phyloP scores from a whole-genome alignment of 768 basidiomycete genomes.

The Clitopilus passeckerianus region DNA sequence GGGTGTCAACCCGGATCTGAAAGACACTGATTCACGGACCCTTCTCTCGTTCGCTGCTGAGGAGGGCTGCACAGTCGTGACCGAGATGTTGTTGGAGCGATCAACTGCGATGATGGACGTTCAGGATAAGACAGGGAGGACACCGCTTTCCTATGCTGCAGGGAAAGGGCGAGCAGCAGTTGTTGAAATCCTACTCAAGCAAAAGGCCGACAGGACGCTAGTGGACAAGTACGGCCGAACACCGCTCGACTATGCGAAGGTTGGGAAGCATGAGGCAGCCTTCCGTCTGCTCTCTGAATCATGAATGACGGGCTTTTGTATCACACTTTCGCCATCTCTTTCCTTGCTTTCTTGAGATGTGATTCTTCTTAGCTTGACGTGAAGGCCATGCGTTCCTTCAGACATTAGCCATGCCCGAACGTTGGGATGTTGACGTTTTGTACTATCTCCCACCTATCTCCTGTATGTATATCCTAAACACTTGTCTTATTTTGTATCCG shows the following conservation, averaged over 20 bases:
- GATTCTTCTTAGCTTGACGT: no score
- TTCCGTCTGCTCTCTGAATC: not conserved
- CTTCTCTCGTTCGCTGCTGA: not conserved
- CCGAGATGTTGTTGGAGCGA: not conserved
- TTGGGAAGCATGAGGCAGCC: not conserved
- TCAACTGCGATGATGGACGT: not conserved
- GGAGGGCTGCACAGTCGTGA: not conserved
- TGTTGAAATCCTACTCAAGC: not conserved
- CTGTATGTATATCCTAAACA: no score
- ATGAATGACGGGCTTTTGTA: slow-evolving; percentile 28
- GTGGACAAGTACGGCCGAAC: not conserved
- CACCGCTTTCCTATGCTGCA: not conserved
- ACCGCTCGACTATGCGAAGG: not conserved
- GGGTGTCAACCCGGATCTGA: not conserved
- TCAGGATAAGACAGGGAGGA: not conserved
- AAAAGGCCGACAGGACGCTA: not conserved
- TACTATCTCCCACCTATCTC: no score
- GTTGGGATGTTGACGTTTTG: no score
- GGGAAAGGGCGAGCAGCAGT: not conserved
- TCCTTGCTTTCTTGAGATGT: no score
- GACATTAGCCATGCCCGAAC: no score
- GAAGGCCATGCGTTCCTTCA: no score
- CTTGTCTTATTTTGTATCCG: no score
- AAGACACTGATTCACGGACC: not conserved
- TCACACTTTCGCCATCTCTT: no score